These are phyloP conservation scores for Gloeostereum incarnatum DNA, from an alignment of 768 basidiomycete species.

Conservation along the genomic window DNA sequence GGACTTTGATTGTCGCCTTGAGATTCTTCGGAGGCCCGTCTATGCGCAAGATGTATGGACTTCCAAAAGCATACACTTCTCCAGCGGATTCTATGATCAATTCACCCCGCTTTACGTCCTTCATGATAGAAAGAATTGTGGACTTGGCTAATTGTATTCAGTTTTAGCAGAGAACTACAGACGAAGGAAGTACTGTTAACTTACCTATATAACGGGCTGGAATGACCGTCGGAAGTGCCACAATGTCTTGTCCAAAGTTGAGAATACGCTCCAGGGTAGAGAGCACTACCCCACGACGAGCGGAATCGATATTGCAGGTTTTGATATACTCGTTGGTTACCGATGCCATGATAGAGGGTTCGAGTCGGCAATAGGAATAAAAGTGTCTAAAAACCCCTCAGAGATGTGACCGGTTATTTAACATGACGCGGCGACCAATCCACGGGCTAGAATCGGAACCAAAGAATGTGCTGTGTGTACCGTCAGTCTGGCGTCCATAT, in stretches of 20 bases:
- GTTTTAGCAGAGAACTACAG: no score
- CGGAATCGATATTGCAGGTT: slow-evolving; percentile 8
- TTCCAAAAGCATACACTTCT: slow-evolving; percentile 8
- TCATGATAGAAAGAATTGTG: no score
- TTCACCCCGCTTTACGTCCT: slow-evolving; percentile 5
- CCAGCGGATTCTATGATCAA: slow-evolving; percentile 7
- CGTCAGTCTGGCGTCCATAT: no score
- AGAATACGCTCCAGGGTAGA: slow-evolving; percentile 6
- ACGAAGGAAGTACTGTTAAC: no score
- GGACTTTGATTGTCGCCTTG: slow-evolving; percentile 16
- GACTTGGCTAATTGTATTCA: no score
- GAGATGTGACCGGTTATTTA: no score
- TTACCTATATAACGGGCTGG: no score
- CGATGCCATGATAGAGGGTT: slow-evolving; percentile 6
- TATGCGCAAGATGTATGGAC: slow-evolving; percentile 5
- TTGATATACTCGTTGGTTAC: slow-evolving; percentile 9
- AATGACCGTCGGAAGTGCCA: no score
- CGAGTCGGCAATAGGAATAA: neutral
- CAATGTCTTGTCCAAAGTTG: slow-evolving; percentile 7
- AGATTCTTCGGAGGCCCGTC: slow-evolving; percentile 7
- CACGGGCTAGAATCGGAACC: no score
- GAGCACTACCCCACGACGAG: slow-evolving; percentile 5
- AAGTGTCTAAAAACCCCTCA: no score
- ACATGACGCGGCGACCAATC: no score
- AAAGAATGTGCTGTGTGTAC: no score